Evolutionary conservation across 2,329 filamentous ascomycete species (phyloP).

Genomic region (Fusarium sp.): DNA sequence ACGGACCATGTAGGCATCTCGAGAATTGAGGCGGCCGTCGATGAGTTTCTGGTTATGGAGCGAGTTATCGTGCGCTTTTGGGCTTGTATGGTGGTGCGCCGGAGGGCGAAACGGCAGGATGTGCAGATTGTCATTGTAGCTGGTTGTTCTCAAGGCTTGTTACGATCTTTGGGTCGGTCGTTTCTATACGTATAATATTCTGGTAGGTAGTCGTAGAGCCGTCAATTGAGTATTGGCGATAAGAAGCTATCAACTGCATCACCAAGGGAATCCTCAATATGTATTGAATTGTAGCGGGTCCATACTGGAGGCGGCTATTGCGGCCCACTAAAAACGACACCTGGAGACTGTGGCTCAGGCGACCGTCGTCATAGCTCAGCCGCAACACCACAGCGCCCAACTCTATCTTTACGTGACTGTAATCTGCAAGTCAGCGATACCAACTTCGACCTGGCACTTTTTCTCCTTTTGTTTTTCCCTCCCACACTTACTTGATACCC

Average conservation of each 20-base stretch:
- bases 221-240: neutral
- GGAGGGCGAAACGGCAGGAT: conserved; percentile 45
- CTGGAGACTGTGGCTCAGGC: conserved; percentile 37
- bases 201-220: neutral
- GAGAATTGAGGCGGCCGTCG: conserved; percentile 59
- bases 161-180: too few relatives aligned
- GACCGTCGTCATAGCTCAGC: conserved; percentile 43
- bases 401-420: conserved; percentile 16
- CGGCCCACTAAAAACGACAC: conserved; percentile 18
- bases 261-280: conserved; percentile 11
- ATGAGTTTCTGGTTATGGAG: conserved; percentile 17
- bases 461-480: conserved; percentile 1
- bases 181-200: too few relatives aligned
- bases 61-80: conserved; percentile 9
- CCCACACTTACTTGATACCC: conserved; percentile 17
- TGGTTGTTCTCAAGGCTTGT: neutral
- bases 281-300: conserved; percentile 1
- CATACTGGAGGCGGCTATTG: neutral
- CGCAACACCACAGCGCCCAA: conserved; percentile 20
- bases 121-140: conserved; percentile 46
- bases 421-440: conserved; percentile 14
- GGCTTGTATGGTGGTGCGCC: conserved; percentile 26
- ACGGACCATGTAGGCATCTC: conserved; percentile 85
- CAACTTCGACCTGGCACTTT: conserved; percentile 31
- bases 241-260: neutral